Evolutionary conservation across 495 filamentous ascomycete species (phyloP).

Genomic region (Penicillium paradoxum): DNA sequence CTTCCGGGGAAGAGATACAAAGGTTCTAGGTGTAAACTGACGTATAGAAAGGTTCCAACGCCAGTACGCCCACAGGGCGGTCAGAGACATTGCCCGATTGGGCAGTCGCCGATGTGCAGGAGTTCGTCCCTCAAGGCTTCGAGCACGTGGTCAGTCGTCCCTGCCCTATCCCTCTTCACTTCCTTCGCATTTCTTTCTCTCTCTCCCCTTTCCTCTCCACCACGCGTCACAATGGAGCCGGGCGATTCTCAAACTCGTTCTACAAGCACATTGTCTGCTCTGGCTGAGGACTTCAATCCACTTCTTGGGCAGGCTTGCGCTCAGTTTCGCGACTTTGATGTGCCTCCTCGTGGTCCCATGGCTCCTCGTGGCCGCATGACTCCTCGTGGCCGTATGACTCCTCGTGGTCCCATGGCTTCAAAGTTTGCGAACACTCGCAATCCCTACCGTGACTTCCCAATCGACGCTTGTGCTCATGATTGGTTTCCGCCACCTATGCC

Average conservation of each 20-base stretch:
- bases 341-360: not conserved
- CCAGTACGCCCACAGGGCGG: conserved; percentile 47
- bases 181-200: not conserved
- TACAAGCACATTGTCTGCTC: conserved; percentile 17
- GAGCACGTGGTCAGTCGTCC: conserved; percentile 57
- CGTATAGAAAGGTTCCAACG: conserved; percentile 33
- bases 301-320: not conserved
- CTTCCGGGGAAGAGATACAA: not conserved
- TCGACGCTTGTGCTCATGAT: too few relatives aligned
- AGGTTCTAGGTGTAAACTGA: conserved; percentile 22
- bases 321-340: not conserved
- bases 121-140: conserved; percentile 78
- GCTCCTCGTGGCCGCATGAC: not conserved
- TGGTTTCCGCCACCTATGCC: conserved; percentile 6
- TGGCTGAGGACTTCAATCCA: conserved; percentile 18
- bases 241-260: conserved; percentile 1
- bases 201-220: not conserved
- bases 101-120: conserved; percentile 58
- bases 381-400: not conserved
- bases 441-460: too few relatives aligned
- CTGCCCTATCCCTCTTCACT: conserved; percentile 11
- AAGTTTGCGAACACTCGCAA: not conserved
- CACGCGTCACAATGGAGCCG: not conserved
- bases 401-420: not conserved
- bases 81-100: conserved; percentile 50